Base-by-base conservation (phyloP, 495 filamentous ascomycete species). In the Xylaria bambusicola region DNA sequence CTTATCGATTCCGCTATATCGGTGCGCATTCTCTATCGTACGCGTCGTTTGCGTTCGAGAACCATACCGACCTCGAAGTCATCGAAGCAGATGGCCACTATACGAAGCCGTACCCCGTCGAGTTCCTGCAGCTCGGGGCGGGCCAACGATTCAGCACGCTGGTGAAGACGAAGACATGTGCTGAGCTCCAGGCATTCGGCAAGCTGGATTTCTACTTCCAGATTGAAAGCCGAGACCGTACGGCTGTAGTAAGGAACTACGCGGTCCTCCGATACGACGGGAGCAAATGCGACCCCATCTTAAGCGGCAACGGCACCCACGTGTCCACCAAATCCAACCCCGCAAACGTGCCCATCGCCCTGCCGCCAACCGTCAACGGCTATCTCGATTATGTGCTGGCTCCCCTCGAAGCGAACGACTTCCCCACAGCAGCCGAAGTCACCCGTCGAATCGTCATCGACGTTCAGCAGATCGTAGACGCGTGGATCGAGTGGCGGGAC, bases 141-240 rank as follows among this genome's bases (percentile, higher is more conserved):
- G 83, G 82, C 21, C 82, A 84, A 62, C 75, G 83, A 5, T 85
- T 77, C 61, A 76, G 76, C 56, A 69, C 82, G 6, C 69, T 85
- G 18, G 66, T 85, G 17, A 65, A 61, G 13, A 70, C 82, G 15
- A 75, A 75, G 46, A 67, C 71, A 2, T 36, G 33, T 4, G 63
- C 66, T 0, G 68, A 75, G 42, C 78, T 83, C 17, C 52, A 63
- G 6, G 49, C 69, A 4, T 67, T 68, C 0, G 66, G 65, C 18
- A 73, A 73, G 58, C 51, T 58, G 1, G 66, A 75, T 8, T 84
- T 74, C 62, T 80, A 71, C 55, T 66, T 85, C 27, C 81, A 83
- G 58, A 64, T 81, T 23, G 77, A 81, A 45, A 77, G 76, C 1
- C 69, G 73, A 0, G 75, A 78, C 35, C 75, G 78, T 10, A 73